These are phyloP conservation scores for Trichosanthes truncata DNA, from an alignment of 306 rosid genomes.

Conservation along the genomic window DNA sequence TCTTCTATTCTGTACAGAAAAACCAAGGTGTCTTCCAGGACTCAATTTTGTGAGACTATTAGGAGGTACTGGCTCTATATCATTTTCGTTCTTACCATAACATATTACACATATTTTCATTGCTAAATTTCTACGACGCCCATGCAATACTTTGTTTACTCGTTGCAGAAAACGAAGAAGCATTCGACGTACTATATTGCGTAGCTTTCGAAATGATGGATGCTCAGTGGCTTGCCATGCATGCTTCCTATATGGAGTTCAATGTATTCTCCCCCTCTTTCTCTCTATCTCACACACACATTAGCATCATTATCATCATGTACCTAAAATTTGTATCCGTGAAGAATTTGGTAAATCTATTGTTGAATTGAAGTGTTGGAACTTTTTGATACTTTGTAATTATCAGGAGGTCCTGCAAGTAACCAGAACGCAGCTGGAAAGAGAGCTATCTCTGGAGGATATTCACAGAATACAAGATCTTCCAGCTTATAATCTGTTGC, in stretches of 20 bases:
- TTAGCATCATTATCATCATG: neutral
- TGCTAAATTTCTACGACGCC: neutral
- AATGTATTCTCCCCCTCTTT: slow-evolving; percentile 46
- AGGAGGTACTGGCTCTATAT: slow-evolving; percentile 48
- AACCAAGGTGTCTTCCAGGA: slow-evolving; percentile 82
- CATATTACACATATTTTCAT: neutral
- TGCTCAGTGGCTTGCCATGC: slow-evolving; percentile 95
- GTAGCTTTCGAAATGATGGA: slow-evolving; percentile 93
- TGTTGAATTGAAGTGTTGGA: neutral
- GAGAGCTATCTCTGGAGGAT: slow-evolving; percentile 83
- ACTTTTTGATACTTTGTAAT: slow-evolving; percentile 7
- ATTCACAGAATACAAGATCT: slow-evolving; percentile 57
- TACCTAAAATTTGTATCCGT: neutral
- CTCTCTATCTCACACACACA: neutral
- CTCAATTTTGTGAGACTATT: slow-evolving; percentile 60
- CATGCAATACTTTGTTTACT: neutral
- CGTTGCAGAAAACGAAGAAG: slow-evolving; percentile 72
- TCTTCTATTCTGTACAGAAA: slow-evolving; percentile 29
- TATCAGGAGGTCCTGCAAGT: slow-evolving; percentile 81
- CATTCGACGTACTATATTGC: slow-evolving; percentile 68
- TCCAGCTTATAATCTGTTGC: slow-evolving; percentile 81
- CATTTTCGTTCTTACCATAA: neutral
- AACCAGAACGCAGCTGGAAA: slow-evolving; percentile 71
- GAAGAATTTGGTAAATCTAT: neutral
- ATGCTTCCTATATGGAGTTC: slow-evolving; percentile 89